A percentile compares a stretch with the other conserved stretches of the same genome.
These are phyloP conservation scores for Neopestalotiopsis rosae DNA, from an alignment of 2,329 filamentous ascomycete species.

Conservation along the genomic window DNA sequence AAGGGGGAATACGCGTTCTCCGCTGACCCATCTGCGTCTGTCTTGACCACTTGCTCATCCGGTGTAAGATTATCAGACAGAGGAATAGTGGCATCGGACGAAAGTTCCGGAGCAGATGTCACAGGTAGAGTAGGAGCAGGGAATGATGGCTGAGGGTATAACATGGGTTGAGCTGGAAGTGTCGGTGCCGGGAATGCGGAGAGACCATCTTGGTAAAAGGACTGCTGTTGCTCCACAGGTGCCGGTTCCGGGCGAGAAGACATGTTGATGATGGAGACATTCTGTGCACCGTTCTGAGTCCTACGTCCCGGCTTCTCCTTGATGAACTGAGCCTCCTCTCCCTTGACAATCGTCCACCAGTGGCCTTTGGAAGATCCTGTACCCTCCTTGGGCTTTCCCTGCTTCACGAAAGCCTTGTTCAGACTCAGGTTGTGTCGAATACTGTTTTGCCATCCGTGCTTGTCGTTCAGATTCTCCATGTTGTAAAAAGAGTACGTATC, in stretches of 20 bases:
- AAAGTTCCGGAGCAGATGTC: conserved; percentile 58
- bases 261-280: conserved; percentile 64
- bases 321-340: conserved; percentile 86
- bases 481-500: conserved; percentile 90
- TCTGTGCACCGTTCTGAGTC: conserved; percentile 60
- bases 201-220: conserved; percentile 44
- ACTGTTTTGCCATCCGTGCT: conserved; percentile 91
- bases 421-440: conserved; percentile 97
- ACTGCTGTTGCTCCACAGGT: conserved; percentile 39
- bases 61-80: conserved; percentile 68
- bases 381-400: conserved; percentile 91
- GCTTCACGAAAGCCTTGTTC: conserved; percentile 95
- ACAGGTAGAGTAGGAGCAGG: conserved; percentile 41
- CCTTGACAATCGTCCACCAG: conserved; percentile 38
- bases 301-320: conserved; percentile 80
- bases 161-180: conserved; percentile 31
- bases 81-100: conserved; percentile 79
- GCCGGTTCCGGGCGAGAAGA: conserved; percentile 60
- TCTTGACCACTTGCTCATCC: conserved; percentile 56
- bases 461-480: conserved; percentile 59
- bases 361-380: conserved; percentile 83
- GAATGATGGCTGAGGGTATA: conserved; percentile 42
- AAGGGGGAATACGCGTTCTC: conserved; percentile 73
- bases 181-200: conserved; percentile 56
- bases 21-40: conserved; percentile 43